Percentiles rank a stretch among this genome's conserved stretches.
Conservation (phyloP, 2,329 filamentous ascomycete genomes). For the Pleoardoris graminearum region DNA sequence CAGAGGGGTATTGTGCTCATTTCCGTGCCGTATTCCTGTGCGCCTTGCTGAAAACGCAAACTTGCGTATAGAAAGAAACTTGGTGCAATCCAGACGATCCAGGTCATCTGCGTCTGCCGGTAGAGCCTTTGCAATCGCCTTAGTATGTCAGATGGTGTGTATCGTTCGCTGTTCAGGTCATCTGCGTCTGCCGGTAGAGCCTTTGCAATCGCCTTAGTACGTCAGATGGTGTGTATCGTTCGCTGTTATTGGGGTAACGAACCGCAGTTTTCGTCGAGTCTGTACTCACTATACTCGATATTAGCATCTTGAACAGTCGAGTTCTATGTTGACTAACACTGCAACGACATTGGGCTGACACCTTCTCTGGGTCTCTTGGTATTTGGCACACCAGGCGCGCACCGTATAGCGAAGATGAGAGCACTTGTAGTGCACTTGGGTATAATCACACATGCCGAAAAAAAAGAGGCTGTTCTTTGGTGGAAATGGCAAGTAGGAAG, state of each 20-base stretch:
- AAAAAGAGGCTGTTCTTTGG: slow-evolving; percentile 6
- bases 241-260: slow-evolving; percentile 18
- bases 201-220: slow-evolving; percentile 42
- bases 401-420: slow-evolving; percentile 60
- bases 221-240: too few species aligned
- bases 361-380: slow-evolving; percentile 58
- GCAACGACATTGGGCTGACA: slow-evolving; percentile 61
- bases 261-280: slow-evolving; percentile 55
- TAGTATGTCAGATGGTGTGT: slow-evolving; percentile 24
- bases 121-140: slow-evolving; percentile 42
- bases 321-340: slow-evolving; percentile 40
- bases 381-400: slow-evolving; percentile 59
- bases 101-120: slow-evolving; percentile 20
- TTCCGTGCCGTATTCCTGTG: slow-evolving; percentile 17
- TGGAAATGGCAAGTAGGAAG: not conserved
- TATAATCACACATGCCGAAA: slow-evolving; percentile 61
- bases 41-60: slow-evolving; percentile 34
- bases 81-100: slow-evolving; percentile 11
- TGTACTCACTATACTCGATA: slow-evolving; percentile 48
- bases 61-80: slow-evolving; percentile 10
- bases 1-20: slow-evolving; percentile 41
- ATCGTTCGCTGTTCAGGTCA: too few species aligned
- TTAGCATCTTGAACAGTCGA: slow-evolving; percentile 14
- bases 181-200: slow-evolving; percentile 22
- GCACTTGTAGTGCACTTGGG: slow-evolving; percentile 61